Percentiles rank a stretch among this genome's conserved stretches.
Evolutionary conservation across 164 flowering plant genomes (phyloP).

Genomic region (Warburgia ugandensis): DNA sequence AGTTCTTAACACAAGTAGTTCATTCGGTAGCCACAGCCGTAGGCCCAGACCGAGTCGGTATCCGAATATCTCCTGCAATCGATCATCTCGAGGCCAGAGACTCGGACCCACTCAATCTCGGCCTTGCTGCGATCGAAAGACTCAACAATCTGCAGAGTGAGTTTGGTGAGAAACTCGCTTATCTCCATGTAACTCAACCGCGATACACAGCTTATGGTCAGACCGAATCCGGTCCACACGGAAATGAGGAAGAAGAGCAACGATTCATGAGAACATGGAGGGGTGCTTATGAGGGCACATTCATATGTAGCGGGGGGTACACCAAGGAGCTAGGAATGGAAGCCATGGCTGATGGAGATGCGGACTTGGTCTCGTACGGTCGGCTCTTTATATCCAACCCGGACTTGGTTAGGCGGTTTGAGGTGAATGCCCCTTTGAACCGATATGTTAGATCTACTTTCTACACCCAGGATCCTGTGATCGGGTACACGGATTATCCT

Average conservation of each 20-base stretch:
- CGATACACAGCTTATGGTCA: slow-evolving; percentile 29
- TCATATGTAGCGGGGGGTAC: slow-evolving; percentile 35
- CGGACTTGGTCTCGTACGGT: slow-evolving; percentile 36
- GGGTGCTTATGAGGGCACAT: slow-evolving; percentile 23
- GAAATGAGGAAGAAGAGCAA: slow-evolving; percentile 17
- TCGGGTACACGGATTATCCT: slow-evolving; percentile 40
- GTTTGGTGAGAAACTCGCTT: slow-evolving; percentile 21
- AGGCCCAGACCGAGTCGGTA: slow-evolving; percentile 31
- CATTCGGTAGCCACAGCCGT: slow-evolving; percentile 25
- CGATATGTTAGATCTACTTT: slow-evolving; percentile 30
- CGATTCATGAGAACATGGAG: slow-evolving; percentile 19
- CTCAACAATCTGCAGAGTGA: slow-evolving; percentile 21
- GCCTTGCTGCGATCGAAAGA: slow-evolving; percentile 17
- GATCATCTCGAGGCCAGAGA: slow-evolving; percentile 32
- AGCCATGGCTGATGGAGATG: slow-evolving; percentile 28
- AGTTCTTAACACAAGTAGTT: slow-evolving; percentile 18
- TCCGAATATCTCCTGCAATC: slow-evolving; percentile 31
- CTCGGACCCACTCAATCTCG: slow-evolving; percentile 27
- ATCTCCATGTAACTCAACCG: slow-evolving; percentile 34
- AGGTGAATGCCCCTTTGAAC: slow-evolving; percentile 26
- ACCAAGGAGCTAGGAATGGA: slow-evolving; percentile 29
- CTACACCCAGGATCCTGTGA: slow-evolving; percentile 30
- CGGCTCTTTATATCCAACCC: slow-evolving; percentile 38
- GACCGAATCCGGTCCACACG: slow-evolving; percentile 18
- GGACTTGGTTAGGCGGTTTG: slow-evolving; percentile 25